Base-by-base conservation (phyloP, 2,329 filamentous ascomycete species). In the Phialophora expanda region DNA sequence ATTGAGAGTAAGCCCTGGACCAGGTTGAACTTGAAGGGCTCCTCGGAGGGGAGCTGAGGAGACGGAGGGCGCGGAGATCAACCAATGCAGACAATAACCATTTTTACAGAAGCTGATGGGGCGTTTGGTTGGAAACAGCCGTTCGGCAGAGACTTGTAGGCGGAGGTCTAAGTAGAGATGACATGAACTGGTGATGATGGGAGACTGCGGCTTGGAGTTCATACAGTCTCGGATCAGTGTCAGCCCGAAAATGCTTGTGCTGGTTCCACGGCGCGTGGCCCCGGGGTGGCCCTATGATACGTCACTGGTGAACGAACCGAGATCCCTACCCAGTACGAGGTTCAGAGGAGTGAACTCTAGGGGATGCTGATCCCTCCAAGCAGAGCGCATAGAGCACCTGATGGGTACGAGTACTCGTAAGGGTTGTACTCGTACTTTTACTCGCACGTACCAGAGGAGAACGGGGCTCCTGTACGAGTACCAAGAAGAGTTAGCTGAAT, bases 201-300 rank as follows among this genome's bases (percentile, higher is more conserved):
- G 22, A 20, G 53, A 6, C 53, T 55, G 24, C 53, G 53, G 53
- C 53, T 55, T 55, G 53, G 24, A 11, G 17, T 55, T 55, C 22
- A 17, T 55, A 28, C 28, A 20, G 53, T 55, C 34, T 55, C 53
- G 53, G 53, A 55, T 55, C 53, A 55, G 53, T 34, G 53, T 55
- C 53, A 55, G 53, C 53, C 53, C 48, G 24, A 24, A 50, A 26
- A 26, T 14, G 22, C 48, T 51, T 51, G 38, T 44, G 38, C 38
- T 44, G 38, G 14, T 44, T n/a, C 38, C n/a, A 20, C 38, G 17
- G 38, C 38, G 38, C 38, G 38, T 44, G 38, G 38, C 38, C 38
- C 12, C 20, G n/a, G 17, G 38, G 38, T n/a, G 17, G 38, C 38
- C 38, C 17, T 11, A 44, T 44, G 38, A 17, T 44, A 44, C 38